Evolutionary conservation across 2,329 filamentous ascomycete species (phyloP), one percentile per base, ranked within the genome.

Genomic region (Chaetomium strumarium): DNA sequence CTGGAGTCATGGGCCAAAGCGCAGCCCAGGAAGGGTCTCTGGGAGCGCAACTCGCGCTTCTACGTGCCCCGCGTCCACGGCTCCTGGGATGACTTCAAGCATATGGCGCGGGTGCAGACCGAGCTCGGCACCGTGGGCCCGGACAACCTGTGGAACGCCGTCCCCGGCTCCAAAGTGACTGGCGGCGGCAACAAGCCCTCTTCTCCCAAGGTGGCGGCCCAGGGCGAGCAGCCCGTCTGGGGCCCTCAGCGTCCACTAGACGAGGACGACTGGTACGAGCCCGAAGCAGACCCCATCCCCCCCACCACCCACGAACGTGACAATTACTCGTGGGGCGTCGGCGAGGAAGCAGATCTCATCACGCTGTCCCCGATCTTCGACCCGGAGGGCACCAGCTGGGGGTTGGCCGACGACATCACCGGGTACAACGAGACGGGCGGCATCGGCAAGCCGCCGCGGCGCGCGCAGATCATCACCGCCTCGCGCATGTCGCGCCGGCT

Each of bases 331-430:
- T 96, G 92, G 91, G 92, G 92, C 31, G 86, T 93, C 1, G 88
- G 81, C 49, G 92, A 96, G 68, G 87, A 95, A 54, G 90, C 92
- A 11, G 92, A 97, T 67, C 80, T 95, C 60, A 92, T 97, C 64
- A 89, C 90, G 0, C 83, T 97, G 56, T 93, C 91, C 64, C 92
- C 92, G 10, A 83, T 97, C 57, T 97, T 92, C 70, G 87, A 97
- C 64, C 91, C 92, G 0, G 84, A 89, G 36, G 83, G 86, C 55
- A 96, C 91, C 0, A 88, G 82, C 0, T 97, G 92, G 92, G 72
- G 85, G 16, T 83, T 92, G 6, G 77, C 78, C 24, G 85, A 92
- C 50, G 87, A 95, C 66, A 89, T 95, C 60, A 95, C 90, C 0
- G 87, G 89, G 7, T 90, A 90, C 68, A 89, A 93, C 70, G 79